These are phyloP conservation scores for Cenchrus fungigraminus DNA, from an alignment of 176 grass and related monocot genomes.

Conservation along the genomic window DNA sequence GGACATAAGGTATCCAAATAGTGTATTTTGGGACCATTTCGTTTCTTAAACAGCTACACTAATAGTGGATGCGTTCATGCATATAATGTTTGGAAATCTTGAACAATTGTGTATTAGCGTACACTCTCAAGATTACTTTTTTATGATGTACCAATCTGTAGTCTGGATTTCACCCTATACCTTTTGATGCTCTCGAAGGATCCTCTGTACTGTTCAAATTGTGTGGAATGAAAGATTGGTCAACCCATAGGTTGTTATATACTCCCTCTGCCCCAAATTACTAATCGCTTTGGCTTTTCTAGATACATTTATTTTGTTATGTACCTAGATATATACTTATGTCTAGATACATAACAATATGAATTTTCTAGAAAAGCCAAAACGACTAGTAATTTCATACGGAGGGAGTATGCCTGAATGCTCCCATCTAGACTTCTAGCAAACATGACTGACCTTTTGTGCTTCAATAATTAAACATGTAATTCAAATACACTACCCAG, in stretches of 20 bases:
- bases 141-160: neutral
- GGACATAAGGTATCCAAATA: conserved; percentile 74
- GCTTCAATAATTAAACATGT: neutral
- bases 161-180: neutral
- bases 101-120: conserved; percentile 11
- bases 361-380: too few species aligned
- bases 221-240: neutral
- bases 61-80: neutral
- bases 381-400: too few species aligned
- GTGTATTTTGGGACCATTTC: neutral
- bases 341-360: too few species aligned
- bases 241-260: too few species aligned
- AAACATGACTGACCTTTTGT: neutral
- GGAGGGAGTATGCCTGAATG: too few species aligned
- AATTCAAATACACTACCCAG: neutral
- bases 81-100: conserved; percentile 14
- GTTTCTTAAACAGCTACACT: neutral
- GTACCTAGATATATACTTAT: too few species aligned
- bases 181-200: neutral
- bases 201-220: conserved; percentile 16
- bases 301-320: too few species aligned
- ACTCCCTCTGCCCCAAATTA: too few species aligned
- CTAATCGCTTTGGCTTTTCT: too few species aligned
- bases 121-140: conserved; percentile 12
- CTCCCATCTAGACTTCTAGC: conserved; percentile 1